Evolutionary conservation across 1,284 basidiomycete species (phyloP).

Genomic region (Naganishia sp.): DNA sequence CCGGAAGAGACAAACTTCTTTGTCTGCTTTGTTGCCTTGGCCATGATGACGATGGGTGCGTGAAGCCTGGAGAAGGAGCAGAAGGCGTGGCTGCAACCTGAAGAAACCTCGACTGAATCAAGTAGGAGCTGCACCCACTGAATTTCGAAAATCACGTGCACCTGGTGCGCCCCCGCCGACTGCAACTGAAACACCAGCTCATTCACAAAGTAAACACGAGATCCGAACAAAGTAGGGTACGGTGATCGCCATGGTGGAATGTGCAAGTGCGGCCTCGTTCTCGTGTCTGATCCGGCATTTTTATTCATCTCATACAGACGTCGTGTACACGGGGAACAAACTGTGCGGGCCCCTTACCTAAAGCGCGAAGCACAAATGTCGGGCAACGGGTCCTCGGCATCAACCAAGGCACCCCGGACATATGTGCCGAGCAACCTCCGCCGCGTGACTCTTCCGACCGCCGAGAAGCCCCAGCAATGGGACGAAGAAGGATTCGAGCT

Average conservation of each 20-base stretch:
- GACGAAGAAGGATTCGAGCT: slow-evolving; percentile 5
- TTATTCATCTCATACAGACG: not conserved
- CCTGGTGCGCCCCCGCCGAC: slow-evolving; percentile 1
- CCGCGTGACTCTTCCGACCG: not conserved
- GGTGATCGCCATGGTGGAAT: not conserved
- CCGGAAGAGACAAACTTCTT: slow-evolving; percentile 85
- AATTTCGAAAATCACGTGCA: slow-evolving; percentile 24
- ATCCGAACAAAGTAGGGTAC: not conserved
- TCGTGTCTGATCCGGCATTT: too few relatives aligned
- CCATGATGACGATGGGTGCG: slow-evolving; percentile 54
- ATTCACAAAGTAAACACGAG: not conserved
- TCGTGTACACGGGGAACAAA: too few relatives aligned
- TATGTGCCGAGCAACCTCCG: slow-evolving; percentile 11
- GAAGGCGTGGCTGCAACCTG: not conserved
- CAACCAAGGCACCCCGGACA: not conserved
- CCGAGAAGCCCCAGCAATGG: slow-evolving; percentile 10
- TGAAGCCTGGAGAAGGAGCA: not conserved
- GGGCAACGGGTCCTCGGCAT: too few relatives aligned
- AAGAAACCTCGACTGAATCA: too few relatives aligned
- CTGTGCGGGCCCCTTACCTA: too few relatives aligned
- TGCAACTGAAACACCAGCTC: slow-evolving; percentile 12
- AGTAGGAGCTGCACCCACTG: not conserved
- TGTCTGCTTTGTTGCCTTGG: slow-evolving; percentile 68
- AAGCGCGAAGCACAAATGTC: too few relatives aligned
- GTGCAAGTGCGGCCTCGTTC: too few relatives aligned